A percentile compares a stretch with the other conserved stretches of the same genome.
Conservation (phyloP, 2,329 filamentous ascomycete genomes). For the Phaeophleospora eucalypticola region DNA sequence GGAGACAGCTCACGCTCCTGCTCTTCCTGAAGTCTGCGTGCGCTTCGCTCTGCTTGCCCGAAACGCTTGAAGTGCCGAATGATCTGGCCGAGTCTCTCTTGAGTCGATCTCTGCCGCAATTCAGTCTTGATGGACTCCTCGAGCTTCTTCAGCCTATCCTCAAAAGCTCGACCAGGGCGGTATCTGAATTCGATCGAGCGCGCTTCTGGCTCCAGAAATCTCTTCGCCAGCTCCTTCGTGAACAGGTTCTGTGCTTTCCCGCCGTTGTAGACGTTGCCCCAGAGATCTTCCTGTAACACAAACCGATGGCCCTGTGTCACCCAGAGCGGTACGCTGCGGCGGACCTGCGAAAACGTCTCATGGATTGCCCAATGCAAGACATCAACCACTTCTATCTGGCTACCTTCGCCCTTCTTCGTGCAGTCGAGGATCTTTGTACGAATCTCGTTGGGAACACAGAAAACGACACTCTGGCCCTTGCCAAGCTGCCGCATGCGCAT, state of each 20-base stretch:
- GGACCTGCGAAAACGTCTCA: conserved; percentile 52
- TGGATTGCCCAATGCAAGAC: conserved; percentile 58
- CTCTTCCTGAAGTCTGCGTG: conserved; percentile 54
- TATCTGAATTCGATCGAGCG: conserved; percentile 53
- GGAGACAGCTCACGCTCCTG: conserved; percentile 65
- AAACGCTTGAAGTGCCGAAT: background rate
- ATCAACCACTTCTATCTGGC: conserved; percentile 47
- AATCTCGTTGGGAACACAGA: conserved; percentile 58
- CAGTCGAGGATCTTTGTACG: conserved; percentile 45
- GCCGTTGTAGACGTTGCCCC: conserved; percentile 1
- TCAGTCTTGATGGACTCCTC: background rate
- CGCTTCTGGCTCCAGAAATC: conserved; percentile 54
- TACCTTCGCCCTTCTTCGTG: conserved; percentile 17
- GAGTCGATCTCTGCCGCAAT: conserved; percentile 40
- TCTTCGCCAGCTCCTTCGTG: conserved; percentile 31
- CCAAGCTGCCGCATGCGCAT: conserved; percentile 68
- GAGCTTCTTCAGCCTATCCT: conserved; percentile 24
- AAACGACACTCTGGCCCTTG: conserved; percentile 60
- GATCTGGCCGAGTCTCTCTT: background rate
- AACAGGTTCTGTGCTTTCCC: conserved; percentile 5
- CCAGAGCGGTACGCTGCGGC: conserved; percentile 55
- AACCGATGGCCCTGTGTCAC: conserved; percentile 55
- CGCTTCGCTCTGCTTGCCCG: conserved; percentile 14
- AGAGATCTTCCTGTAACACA: conserved; percentile 22
- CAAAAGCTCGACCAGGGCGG: background rate